Conservation (phyloP, 257 asterid genomes). For the Solanum acaule region DNA sequence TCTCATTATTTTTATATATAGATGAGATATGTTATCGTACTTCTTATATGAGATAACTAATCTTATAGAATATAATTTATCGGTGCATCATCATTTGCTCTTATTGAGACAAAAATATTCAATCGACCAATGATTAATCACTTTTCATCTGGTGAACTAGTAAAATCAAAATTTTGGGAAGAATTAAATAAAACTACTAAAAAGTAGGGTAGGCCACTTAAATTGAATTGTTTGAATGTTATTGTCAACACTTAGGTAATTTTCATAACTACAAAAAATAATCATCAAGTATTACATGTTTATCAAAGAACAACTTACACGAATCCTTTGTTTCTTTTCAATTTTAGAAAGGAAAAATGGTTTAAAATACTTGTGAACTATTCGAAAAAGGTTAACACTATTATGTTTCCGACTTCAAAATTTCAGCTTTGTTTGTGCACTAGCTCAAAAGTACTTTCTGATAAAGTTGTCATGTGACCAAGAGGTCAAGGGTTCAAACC, state of each 20-base stretch:
- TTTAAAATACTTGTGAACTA: neutral
- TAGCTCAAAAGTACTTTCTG: neutral
- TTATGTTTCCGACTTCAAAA: neutral
- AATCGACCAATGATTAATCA: neutral
- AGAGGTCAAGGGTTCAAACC: neutral
- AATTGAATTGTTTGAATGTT: neutral
- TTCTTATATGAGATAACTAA: too few species aligned
- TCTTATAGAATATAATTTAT: too few species aligned
- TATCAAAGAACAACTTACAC: too few species aligned
- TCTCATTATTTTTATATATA: too few species aligned
- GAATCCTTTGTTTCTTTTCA: neutral
- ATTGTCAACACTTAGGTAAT: neutral
- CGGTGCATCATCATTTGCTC: neutral
- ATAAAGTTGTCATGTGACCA: neutral
- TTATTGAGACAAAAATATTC: neutral
- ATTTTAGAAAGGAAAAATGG: neutral
- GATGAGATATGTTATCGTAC: too few species aligned
- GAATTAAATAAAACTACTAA: neutral
- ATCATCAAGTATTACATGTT: neutral
- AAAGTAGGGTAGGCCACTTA: neutral
- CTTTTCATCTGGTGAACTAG: neutral
- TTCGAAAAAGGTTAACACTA: neutral
- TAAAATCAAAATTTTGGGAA: neutral
- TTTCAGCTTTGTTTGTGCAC: too few species aligned
- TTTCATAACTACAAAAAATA: neutral